A percentile compares a stretch with the other conserved stretches of the same genome.
These are phyloP conservation scores for Apiospora phragmitis DNA, from an alignment of 2,329 filamentous ascomycete genomes.

Conservation along the genomic window DNA sequence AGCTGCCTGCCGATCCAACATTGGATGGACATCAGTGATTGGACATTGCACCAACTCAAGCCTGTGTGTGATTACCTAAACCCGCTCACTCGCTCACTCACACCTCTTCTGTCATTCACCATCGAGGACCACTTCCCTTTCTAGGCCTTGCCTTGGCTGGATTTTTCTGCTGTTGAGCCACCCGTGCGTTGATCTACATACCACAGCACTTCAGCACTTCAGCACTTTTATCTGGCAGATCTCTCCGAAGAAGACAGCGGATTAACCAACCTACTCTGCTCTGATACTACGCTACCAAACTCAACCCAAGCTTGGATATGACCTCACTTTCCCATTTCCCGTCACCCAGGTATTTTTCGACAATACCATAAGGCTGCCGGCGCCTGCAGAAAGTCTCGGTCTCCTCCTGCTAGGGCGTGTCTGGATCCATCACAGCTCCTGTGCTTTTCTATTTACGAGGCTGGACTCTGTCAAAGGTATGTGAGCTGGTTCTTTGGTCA, in stretches of 20 bases:
- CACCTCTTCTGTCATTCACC: not conserved
- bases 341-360: not conserved
- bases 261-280: not conserved
- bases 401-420: not conserved
- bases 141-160: not conserved
- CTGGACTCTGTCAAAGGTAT: constrained; percentile 3
- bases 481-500: not conserved
- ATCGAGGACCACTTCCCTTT: not conserved
- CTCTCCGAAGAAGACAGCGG: not conserved
- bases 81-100: not conserved
- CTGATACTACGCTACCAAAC: not conserved
- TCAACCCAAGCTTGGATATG: not conserved
- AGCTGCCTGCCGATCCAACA: constrained; percentile 1
- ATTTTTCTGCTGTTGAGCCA: not conserved
- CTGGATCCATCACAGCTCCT: not conserved
- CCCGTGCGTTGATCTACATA: not conserved
- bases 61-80: not conserved
- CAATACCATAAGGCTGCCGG: not conserved
- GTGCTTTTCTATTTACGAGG: not conserved
- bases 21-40: not conserved
- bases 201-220: not conserved
- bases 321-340: not conserved
- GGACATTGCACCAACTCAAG: not conserved
- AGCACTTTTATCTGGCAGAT: not conserved
- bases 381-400: not conserved